Base-by-base conservation (phyloP, 352 stramenopile genomes). In the Phytophthora lateralis region DNA sequence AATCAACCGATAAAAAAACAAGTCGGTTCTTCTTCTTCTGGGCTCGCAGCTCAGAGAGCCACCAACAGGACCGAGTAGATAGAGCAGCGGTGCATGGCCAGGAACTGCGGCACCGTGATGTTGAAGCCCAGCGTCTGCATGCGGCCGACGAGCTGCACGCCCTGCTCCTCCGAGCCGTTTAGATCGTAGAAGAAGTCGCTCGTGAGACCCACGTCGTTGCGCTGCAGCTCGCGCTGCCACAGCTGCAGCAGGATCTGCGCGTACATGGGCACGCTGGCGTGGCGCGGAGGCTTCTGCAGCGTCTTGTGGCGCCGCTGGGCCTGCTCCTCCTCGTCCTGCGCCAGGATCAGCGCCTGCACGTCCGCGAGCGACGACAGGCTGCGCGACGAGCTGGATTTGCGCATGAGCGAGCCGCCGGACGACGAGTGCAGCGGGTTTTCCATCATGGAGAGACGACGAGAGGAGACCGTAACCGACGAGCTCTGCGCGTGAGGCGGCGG, bases 141-240 rank as follows among this genome's bases (percentile, higher is more conserved):
- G 47, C 75, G 50, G 44, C 80, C 73, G 5, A 92, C 70, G 14
- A 90, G 76, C 32, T 78, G 69, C 47, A 71, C 73, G 30, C 66
- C 81, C 39, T 88, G 74, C 55, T 87, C 73, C 32, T 88, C 76
- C 12, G 81, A 77, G 55, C 78, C 80, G 18, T 78, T 59, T 6
- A 90, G 57, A 48, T 90, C 78, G 61, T 85, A 71, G 52, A 89
- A 88, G 17, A 89, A 86, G 55, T 89, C 80, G 51, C 71, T 86
- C 45, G 76, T 79, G 38, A 90, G 72, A 26, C 66, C 65, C 46
- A 91, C 66, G 43, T 91, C 80, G 39, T 73, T 71, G 46, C 82
- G 75, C 50, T 78, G 73, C 21, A 90, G 59, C 57, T 87, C 78
- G 26, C 60, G 65, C 63, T 90, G 78, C 83, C 83, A 92, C 32